Base-by-base conservation (phyloP, 768 basidiomycete species). In the Boletales sp. region DNA sequence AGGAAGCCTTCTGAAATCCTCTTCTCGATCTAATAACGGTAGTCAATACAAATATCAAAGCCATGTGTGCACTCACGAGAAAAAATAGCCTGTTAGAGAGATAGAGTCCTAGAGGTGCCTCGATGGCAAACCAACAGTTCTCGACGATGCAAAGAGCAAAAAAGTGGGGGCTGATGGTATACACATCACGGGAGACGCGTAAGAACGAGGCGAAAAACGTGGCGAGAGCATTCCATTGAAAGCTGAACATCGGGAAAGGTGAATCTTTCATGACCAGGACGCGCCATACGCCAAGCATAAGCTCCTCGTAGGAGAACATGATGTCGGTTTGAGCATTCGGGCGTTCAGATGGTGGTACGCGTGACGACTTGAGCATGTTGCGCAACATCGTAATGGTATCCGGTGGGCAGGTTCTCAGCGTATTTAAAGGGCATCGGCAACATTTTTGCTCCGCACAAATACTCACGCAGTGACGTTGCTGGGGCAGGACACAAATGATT, bases 241-340 rank as follows among this genome's bases (percentile, higher is more conserved):
- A 32, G 21, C 45, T 44, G 33, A 56, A 44, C 3, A 51, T 18
- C 13, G 32, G 37, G n/a, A 51, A 48, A 12, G 13, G n/a, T 11
- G 44, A 35, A 17, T 59, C 52, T 9, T 59, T 55, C 17, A 44
- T 17, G 14, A 65, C 33, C 8, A 61, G 46, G 32, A 66, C 21
- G 15, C 62, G 64, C 63, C 63, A 65, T 30, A 65, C 46, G 11
- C 63, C 63, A 30, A 65, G 49, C 6, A 9, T 40, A 30, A 54
- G 41, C 35, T 65, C 63, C 5, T 54, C 37, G 14, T 49, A 54
- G 11, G 37, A 18, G 25, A 28, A 28, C 25, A 5, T 7, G 25
- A 6, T 28, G 6, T 28, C 25, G 25, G 25, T 28, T 28, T 28
- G 25, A 28, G 25, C 25, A 21, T 4, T 21, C 2, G 21, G 21